Evolutionary conservation across 148 eudicot genomes (phyloP).

Genomic region (Rhododendron williamsianum): DNA sequence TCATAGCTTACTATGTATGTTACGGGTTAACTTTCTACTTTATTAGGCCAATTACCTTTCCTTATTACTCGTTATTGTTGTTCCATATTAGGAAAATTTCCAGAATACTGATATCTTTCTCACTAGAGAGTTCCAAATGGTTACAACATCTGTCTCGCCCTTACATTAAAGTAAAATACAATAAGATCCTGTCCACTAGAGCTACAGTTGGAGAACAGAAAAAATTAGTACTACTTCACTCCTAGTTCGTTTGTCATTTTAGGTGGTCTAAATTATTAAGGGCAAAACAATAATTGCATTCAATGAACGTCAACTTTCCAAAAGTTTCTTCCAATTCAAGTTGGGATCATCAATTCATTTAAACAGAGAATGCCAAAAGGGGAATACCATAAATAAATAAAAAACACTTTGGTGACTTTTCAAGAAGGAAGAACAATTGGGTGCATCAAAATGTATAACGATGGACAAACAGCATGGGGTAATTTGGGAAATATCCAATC

Average conservation of each 20-base stretch:
- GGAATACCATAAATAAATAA: background rate
- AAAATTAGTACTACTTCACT: background rate
- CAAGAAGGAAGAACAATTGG: background rate
- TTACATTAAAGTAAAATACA: background rate
- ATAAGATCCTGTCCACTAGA: background rate
- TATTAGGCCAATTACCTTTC: background rate
- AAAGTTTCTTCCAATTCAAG: background rate
- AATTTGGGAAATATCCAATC: background rate
- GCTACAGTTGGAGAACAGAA: background rate
- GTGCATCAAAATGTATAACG: background rate
- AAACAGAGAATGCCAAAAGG: background rate
- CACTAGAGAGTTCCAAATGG: background rate
- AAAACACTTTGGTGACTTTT: background rate
- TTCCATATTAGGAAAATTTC: background rate
- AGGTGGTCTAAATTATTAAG: background rate
- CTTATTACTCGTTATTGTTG: background rate
- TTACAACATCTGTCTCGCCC: background rate
- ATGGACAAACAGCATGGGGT: background rate
- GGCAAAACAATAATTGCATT: background rate
- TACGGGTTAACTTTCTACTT: background rate
- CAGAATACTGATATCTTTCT: background rate
- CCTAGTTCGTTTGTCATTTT: background rate
- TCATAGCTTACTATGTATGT: background rate
- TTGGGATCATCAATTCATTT: background rate
- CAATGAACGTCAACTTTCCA: background rate